Conservation (phyloP, 495 filamentous ascomycete species). For the Penicillium pancosmium region DNA sequence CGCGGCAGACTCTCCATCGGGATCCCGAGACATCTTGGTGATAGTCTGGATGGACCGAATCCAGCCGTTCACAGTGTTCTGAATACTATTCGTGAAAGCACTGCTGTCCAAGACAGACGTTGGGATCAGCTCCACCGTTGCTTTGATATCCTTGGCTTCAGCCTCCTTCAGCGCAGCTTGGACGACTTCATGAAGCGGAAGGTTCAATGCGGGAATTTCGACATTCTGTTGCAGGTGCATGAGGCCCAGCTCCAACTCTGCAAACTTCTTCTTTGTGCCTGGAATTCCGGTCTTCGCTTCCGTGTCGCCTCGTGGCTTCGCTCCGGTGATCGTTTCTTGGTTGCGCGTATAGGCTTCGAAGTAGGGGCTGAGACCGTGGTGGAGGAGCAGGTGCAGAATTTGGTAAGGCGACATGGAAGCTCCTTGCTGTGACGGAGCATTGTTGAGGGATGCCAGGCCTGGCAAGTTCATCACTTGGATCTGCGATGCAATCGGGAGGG, state of each 20-base stretch:
- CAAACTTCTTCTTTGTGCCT: constrained; percentile 93
- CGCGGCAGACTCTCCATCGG: constrained; percentile 82
- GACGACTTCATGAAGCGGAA: constrained; percentile 84
- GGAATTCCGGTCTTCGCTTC: constrained; percentile 93
- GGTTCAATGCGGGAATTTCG: constrained; percentile 87
- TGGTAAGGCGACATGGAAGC: constrained; percentile 83
- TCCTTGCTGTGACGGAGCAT: constrained; percentile 64
- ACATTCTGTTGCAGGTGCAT: constrained; percentile 94
- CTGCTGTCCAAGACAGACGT: constrained; percentile 74
- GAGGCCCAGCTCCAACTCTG: constrained; percentile 87
- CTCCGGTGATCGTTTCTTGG: constrained; percentile 67
- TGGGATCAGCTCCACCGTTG: constrained; percentile 77
- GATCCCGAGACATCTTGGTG: constrained; percentile 89
- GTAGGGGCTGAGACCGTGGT: constrained; percentile 85
- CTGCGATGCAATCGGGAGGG: constrained; percentile 76
- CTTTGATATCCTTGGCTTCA: constrained; percentile 59
- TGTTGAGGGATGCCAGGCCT: constrained; percentile 67
- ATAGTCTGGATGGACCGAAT: constrained; percentile 98
- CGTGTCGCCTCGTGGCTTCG: constrained; percentile 72
- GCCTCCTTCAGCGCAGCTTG: constrained; percentile 82
- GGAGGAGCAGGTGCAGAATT: constrained; percentile 83
- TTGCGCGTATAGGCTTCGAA: constrained; percentile 92
- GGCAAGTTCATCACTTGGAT: constrained; percentile 92
- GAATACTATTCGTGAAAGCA: constrained; percentile 89
- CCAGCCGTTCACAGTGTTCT: constrained; percentile 92